Percentiles rank a stretch among this genome's conserved stretches.
Evolutionary conservation across 1,284 basidiomycete genomes (phyloP).

Genomic region (Ustilago shanxiensis): DNA sequence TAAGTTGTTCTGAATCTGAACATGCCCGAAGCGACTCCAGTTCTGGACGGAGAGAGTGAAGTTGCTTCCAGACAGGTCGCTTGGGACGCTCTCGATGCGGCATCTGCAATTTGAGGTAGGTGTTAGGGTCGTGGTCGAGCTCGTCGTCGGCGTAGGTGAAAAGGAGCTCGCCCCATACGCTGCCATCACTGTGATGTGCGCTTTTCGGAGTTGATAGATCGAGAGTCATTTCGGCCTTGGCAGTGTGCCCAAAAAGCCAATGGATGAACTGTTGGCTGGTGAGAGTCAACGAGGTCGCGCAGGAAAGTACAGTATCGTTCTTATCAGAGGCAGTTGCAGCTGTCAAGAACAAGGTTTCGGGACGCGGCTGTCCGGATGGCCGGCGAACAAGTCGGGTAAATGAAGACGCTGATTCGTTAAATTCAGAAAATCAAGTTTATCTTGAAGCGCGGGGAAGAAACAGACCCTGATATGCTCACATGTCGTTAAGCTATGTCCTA

Average conservation of each 20-base stretch:
- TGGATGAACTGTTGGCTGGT: background rate
- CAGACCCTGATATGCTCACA: background rate
- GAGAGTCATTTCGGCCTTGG: slow-evolving; percentile 13
- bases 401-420: background rate
- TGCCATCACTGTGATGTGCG: background rate
- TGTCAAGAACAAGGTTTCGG: background rate
- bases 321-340: slow-evolving; percentile 15
- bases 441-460: background rate
- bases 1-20: slow-evolving; percentile 11
- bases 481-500: too few species aligned
- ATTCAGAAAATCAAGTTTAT: background rate
- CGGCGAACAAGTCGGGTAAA: background rate
- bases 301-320: background rate
- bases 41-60: slow-evolving; percentile 24
- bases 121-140: slow-evolving; percentile 27
- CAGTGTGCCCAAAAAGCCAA: background rate
- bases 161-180: slow-evolving; percentile 27
- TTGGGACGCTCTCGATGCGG: slow-evolving; percentile 34
- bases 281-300: background rate
- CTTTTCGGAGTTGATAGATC: background rate
- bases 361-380: slow-evolving; percentile 14
- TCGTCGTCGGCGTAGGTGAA: slow-evolving; percentile 30
- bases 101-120: slow-evolving; percentile 22
- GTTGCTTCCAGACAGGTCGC: slow-evolving; percentile 26
- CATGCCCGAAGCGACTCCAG: slow-evolving; percentile 7